These are phyloP conservation scores for Polyplosphaeria fusca DNA, from an alignment of 495 filamentous ascomycete genomes.

Conservation along the genomic window DNA sequence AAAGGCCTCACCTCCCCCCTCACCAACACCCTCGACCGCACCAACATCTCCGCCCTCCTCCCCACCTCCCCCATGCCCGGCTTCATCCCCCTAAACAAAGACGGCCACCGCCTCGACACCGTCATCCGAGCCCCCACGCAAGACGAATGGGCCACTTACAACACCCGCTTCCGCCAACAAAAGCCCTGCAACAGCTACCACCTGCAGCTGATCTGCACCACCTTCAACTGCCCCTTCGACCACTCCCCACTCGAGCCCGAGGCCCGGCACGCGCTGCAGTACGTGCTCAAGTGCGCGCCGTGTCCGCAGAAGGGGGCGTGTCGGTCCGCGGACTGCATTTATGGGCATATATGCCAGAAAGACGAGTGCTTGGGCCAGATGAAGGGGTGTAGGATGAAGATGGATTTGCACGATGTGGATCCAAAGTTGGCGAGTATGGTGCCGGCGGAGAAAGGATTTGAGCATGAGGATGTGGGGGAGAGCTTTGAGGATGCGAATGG, in stretches of 20 bases:
- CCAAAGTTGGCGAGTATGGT: constrained; percentile 13
- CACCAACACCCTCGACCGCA: neutral
- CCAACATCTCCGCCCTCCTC: constrained; percentile 6
- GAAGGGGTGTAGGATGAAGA: constrained; percentile 20
- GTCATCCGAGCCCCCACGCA: constrained; percentile 18
- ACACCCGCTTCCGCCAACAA: constrained; percentile 19
- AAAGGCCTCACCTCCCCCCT: neutral
- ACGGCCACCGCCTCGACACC: constrained; percentile 31
- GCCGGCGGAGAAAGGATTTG: constrained; percentile 6
- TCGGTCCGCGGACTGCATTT: constrained; percentile 22
- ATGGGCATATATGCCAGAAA: constrained; percentile 38
- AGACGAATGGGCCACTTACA: constrained; percentile 23
- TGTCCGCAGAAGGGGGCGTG: constrained; percentile 32
- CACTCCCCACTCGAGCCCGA: constrained; percentile 26
- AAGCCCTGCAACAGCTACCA: constrained; percentile 39
- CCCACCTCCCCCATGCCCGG: constrained; percentile 8
- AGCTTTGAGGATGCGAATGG: no score
- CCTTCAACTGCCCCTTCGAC: constrained; percentile 31
- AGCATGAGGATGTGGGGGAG: no score
- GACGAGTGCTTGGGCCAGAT: constrained; percentile 17
- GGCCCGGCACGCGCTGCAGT: constrained; percentile 25
- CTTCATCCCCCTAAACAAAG: constrained; percentile 36
- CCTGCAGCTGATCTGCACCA: constrained; percentile 23
- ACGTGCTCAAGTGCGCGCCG: constrained; percentile 21
- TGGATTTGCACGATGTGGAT: constrained; percentile 15